Evolutionary conservation across 495 filamentous ascomycete species (phyloP), one percentile per base, ranked within the genome.

Genomic region (Aspergillus cavernicola): DNA sequence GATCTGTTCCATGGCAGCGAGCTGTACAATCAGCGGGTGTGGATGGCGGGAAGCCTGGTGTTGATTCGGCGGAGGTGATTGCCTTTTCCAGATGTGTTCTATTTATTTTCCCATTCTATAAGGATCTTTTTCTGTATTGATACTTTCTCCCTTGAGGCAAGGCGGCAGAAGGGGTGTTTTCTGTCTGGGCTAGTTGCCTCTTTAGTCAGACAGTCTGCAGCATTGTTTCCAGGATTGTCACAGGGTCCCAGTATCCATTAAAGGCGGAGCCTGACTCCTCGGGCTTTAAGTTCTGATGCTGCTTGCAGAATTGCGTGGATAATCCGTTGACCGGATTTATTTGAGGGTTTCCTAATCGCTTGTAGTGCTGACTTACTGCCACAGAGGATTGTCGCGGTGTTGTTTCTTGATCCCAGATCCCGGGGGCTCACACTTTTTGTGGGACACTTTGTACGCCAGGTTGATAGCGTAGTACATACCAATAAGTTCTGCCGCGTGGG

Each of bases 151-250:
- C 49, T 22, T 4, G 57, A 53, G 15, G 53, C n/a, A 16, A 56
- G 43, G 15, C 35, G 57, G 23, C 41, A 42, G 31, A 60, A 56
- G 7, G 53, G 37, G 32, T 54, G 45, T 50, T 39, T 48, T 55
- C 23, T 57, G 13, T 31, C 52, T 11, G 22, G 19, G 11, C 42
- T 28, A 4, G 42, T 43, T 11, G 45, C 45, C 19, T 46, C 24
- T 23, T 41, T 54, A 11, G 56, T 50, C 13, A 59, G 51, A 1
- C 44, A 40, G 20, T 59, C 56, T 2, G 46, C 52, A 18, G 22
- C 13, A 3, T 55, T 43, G 23, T 55, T 55, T 29, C 44, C 44
- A 1, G 52, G 45, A 24, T 49, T 16, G 2, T 33, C 42, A 40
- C 48, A 47, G 18, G 52, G 49, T 11, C 49, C 49, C 11, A 41